Conservation (phyloP, 345 rosid species). For the Raphanus raphanistrum region DNA sequence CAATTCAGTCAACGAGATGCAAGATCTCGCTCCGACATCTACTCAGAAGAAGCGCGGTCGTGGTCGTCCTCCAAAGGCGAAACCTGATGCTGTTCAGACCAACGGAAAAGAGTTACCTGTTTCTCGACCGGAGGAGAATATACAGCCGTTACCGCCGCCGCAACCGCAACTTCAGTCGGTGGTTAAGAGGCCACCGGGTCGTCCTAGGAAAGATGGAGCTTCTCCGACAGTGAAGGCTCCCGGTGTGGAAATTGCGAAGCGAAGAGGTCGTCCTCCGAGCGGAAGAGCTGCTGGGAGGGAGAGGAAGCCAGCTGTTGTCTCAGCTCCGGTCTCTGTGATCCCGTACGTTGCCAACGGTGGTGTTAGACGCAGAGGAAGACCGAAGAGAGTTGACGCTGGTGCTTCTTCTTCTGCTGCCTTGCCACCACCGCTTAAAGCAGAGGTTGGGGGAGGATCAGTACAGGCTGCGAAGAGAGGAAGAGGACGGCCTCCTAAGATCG, state of each 20-base stretch:
- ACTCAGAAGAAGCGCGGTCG: constrained; percentile 59
- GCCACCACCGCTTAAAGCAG: background rate
- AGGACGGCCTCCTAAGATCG: constrained; percentile 61
- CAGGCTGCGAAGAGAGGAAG: constrained; percentile 46
- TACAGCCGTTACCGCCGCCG: background rate
- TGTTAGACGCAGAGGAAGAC: constrained; percentile 65
- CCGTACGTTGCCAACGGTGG: constrained; percentile 36
- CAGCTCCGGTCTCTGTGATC: constrained; percentile 30
- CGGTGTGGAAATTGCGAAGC: constrained; percentile 17
- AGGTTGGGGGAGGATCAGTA: constrained; percentile 23
- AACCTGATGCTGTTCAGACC: constrained; percentile 13
- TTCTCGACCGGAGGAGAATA: constrained; percentile 14
- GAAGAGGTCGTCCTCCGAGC: constrained; percentile 39
- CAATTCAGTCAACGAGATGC: constrained; percentile 29
- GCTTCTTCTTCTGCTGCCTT: constrained; percentile 22
- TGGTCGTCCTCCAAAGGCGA: constrained; percentile 70
- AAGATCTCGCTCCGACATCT: constrained; percentile 14
- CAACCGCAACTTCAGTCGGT: background rate
- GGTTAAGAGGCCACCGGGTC: constrained; percentile 46
- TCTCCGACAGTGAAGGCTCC: constrained; percentile 21
- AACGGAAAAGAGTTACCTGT: constrained; percentile 26
- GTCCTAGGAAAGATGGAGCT: constrained; percentile 51
- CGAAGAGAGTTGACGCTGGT: constrained; percentile 40
- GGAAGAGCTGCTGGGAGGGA: constrained; percentile 38
- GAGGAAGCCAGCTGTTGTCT: constrained; percentile 32